phyloP scores from a whole-genome alignment of 495 filamentous ascomycete genomes.

The Bombardia bombarda region DNA sequence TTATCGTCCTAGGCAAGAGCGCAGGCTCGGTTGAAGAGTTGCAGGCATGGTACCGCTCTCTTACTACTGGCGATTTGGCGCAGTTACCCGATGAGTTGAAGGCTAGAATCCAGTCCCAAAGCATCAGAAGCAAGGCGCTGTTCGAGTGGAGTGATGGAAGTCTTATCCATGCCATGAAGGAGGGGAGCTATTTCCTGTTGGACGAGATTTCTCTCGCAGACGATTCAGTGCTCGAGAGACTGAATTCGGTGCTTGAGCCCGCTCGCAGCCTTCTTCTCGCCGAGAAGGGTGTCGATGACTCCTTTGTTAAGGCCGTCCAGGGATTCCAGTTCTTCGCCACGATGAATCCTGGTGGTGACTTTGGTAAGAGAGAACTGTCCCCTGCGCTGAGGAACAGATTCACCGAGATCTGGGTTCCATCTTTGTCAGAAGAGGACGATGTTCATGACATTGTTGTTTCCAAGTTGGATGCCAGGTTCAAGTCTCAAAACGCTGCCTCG shows the following conservation, averaged over 20 bases:
- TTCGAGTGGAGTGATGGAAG: constrained; percentile 97
- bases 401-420: constrained; percentile 96
- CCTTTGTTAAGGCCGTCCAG: constrained; percentile 64
- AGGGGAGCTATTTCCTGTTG: constrained; percentile 81
- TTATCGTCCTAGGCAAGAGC: constrained; percentile 25
- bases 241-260: constrained; percentile 96
- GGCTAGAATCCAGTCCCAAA: constrained; percentile 49
- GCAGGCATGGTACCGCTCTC: constrained; percentile 33
- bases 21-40: constrained; percentile 22
- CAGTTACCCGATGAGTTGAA: constrained; percentile 43
- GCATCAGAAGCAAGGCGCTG: constrained; percentile 62
- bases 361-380: constrained; percentile 94
- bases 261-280: constrained; percentile 79
- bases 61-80: constrained; percentile 15
- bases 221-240: constrained; percentile 90
- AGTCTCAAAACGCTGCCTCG: constrained; percentile 4
- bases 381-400: constrained; percentile 93
- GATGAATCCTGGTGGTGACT: constrained; percentile 98
- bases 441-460: constrained; percentile 75
- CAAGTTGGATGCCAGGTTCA: constrained; percentile 50
- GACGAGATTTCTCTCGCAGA: constrained; percentile 98
- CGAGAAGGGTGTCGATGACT: constrained; percentile 81
- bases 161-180: constrained; percentile 90
- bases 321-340: constrained; percentile 96
- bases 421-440: constrained; percentile 72